phyloP scores from a whole-genome alignment of 139 green algal genomes.

The Micractinium conductrix region DNA sequence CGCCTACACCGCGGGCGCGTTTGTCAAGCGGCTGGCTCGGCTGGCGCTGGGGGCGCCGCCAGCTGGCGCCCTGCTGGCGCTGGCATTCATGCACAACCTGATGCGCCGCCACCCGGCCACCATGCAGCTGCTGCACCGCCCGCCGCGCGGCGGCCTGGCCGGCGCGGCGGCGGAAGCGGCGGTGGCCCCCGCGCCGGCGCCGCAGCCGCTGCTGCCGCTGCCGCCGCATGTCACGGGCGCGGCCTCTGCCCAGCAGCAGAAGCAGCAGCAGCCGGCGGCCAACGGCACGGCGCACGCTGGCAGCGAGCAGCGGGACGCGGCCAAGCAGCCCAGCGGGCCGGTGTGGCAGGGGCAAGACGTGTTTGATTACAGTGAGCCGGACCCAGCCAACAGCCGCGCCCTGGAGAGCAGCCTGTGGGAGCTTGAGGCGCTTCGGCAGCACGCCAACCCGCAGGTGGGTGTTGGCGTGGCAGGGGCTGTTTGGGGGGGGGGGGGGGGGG shows the following conservation, averaged over 20 bases:
- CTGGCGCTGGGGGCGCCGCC: conserved; percentile 56
- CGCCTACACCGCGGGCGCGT: conserved; percentile 94
- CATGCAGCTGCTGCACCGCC: conserved; percentile 84
- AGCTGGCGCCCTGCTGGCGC: conserved; percentile 73
- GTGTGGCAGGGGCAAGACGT: conserved; percentile 56
- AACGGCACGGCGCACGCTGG: neutral
- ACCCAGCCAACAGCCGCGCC: conserved; percentile 78
- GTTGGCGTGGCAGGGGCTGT: too few relatives aligned
- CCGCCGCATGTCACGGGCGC: neutral
- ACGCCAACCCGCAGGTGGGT: conserved; percentile 86
- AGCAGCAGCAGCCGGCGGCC: neutral
- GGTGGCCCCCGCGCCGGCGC: neutral
- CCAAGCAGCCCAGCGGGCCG: neutral
- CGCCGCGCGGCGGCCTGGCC: conserved; percentile 28
- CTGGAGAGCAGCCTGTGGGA: conserved; percentile 97
- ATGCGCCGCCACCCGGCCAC: conserved; percentile 91
- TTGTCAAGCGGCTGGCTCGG: conserved; percentile 92
- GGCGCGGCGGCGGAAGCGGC: neutral
- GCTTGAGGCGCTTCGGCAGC: conserved; percentile 77
- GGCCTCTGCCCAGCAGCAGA: too few relatives aligned
- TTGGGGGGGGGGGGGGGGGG: neutral
- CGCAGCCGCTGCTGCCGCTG: neutral
- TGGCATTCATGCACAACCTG: conserved; percentile 97
- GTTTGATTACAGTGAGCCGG: conserved; percentile 63
- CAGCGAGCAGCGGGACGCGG: neutral